Percentiles rank a stretch among this genome's conserved stretches.
Conservation (phyloP, 495 filamentous ascomycete species). For the Astrothelium subdiscretum region DNA sequence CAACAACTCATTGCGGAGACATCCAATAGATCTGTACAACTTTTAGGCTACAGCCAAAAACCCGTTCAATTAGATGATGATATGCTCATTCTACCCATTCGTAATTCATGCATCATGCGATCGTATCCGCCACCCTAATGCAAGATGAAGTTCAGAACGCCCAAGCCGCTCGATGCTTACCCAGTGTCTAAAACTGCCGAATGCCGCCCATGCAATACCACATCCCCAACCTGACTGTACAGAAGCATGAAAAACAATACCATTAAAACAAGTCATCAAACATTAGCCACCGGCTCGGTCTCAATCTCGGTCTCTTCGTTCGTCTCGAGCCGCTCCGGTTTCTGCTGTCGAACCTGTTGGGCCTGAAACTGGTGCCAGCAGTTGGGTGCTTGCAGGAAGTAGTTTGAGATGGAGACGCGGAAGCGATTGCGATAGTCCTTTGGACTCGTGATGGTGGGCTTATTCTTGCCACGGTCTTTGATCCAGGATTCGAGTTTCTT, state of each 20-base stretch:
- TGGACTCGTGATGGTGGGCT: conserved; percentile 90
- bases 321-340: conserved; percentile 29
- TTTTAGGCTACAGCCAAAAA: too few species aligned
- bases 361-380: conserved; percentile 65
- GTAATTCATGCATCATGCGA: neutral
- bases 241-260: neutral
- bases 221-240: neutral
- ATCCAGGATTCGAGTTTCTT: conserved; percentile 99
- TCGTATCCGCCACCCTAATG: neutral
- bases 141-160: neutral
- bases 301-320: neutral
- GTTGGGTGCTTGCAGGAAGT: conserved; percentile 63
- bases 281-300: neutral
- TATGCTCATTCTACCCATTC: neutral
- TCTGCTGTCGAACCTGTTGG: conserved; percentile 30
- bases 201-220: neutral
- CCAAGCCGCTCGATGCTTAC: neutral
- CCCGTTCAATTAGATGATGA: too few species aligned
- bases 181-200: neutral
- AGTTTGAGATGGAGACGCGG: conserved; percentile 91
- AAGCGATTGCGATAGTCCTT: conserved; percentile 97
- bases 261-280: neutral
- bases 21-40: too few species aligned
- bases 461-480: conserved; percentile 86
- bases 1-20: too few species aligned